Evolutionary conservation across 2,329 filamentous ascomycete genomes (phyloP), one percentile per base, ranked within the genome.

Genomic region (Ambrosiella beaveri): DNA sequence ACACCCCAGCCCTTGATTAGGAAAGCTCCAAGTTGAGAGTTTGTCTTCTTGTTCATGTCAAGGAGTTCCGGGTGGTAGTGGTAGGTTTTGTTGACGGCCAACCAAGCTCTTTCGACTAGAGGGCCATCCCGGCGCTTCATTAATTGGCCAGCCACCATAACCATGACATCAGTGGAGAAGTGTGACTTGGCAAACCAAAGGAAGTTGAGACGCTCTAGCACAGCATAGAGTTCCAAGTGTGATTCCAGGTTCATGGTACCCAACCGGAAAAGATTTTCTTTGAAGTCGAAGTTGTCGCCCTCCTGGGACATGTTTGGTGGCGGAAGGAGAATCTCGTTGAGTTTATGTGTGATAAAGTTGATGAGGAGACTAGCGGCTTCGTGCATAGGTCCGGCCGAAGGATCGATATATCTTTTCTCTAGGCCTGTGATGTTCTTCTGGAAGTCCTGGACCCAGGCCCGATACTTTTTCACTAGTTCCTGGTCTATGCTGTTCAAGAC

Each of bases 191-290:
- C 69, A 62, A 75, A 80, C 79, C 79, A 82, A 9, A 75, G 63
- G 64, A 80, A 81, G 1, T 75, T 74, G 0, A 68, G 70, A 27
- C 71, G 68, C 15, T 68, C 66, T 62, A 74, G 68, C 1, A 70
- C 64, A 35, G 70, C 65, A 62, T 77, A 76, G 11, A 74, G 67
- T 7, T 68, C 67, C 8, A 74, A 65, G 57, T 73, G 73, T 61
- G 76, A 71, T 63, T 79, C 75, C 15, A 73, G 69, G 36, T 73
- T 69, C 47, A 72, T 70, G 19, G 81, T 63, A 1, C 77, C 71
- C 12, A 80, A 68, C 63, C 75, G 76, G 69, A 81, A 81, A 7
- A 80, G 67, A 57, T 77, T 76, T 64, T 81, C 78, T 51, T 74
- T 72, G 17, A 71, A 66, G 17, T 70, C 71, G 39, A 71, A 70